phyloP scores from a whole-genome alignment of 805 yeast species.

The Spathaspora boniae region DNA sequence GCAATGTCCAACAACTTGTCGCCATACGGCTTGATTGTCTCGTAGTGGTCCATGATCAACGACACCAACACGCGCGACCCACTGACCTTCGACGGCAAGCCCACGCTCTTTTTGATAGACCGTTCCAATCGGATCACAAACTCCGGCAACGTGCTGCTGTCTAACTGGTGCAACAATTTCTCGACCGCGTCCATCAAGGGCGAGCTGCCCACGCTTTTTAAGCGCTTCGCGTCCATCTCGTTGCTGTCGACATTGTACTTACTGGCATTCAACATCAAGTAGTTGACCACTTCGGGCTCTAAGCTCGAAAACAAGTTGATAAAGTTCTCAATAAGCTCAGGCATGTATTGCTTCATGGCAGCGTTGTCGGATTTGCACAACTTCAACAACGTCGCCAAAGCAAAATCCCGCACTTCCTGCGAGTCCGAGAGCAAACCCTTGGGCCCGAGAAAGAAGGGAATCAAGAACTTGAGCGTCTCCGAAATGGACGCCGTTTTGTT shows the following conservation, averaged over 20 bases:
- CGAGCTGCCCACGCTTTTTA: conserved; percentile 69
- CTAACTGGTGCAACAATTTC: conserved; percentile 55
- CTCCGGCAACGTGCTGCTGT: conserved; percentile 44
- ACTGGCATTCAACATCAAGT: conserved; percentile 81
- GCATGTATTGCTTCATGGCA: conserved; percentile 63
- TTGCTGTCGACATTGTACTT: conserved; percentile 72
- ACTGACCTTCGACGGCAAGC: conserved; percentile 87
- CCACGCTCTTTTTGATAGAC: conserved; percentile 69
- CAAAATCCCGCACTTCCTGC: conserved; percentile 74
- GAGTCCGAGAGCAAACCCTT: conserved; percentile 83
- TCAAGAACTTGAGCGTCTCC: conserved; percentile 47
- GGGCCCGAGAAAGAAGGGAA: conserved; percentile 77
- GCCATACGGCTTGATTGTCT: conserved; percentile 47
- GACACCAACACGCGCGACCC: conserved; percentile 71
- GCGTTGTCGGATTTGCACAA: conserved; percentile 62
- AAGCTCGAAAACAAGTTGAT: conserved; percentile 73
- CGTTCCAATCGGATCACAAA: conserved; percentile 48
- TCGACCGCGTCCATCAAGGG: conserved; percentile 90
- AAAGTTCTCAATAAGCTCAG: conserved; percentile 66
- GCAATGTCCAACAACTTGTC: conserved; percentile 62
- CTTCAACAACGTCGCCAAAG: conserved; percentile 70
- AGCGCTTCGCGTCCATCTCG: conserved; percentile 74
- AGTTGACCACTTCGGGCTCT: conserved; percentile 89
- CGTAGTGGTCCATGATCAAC: conserved; percentile 54
- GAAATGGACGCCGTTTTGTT: conserved; percentile 34